These are phyloP conservation scores for Epicoccum nigrum DNA, from an alignment of 2,329 filamentous ascomycete species.

Conservation along the genomic window DNA sequence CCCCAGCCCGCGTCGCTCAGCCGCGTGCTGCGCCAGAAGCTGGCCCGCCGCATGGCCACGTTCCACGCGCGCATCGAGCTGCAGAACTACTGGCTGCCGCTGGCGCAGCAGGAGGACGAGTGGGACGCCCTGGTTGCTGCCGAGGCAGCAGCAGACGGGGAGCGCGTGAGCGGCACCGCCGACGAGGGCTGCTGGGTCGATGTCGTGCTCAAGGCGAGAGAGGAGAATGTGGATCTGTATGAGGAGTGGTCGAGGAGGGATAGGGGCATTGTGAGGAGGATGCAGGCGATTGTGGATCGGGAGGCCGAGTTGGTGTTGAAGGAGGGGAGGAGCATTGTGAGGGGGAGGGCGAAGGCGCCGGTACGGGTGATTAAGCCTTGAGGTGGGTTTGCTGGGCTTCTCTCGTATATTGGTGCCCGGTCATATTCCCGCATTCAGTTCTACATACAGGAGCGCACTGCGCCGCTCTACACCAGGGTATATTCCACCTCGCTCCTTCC, in stretches of 20 bases:
- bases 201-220: conserved; percentile 28
- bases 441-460: not conserved
- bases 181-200: conserved; percentile 40
- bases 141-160: too few species aligned
- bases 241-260: conserved; percentile 36
- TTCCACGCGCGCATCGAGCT: conserved; percentile 50
- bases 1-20: conserved; percentile 67
- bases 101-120: conserved; percentile 54
- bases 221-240: conserved; percentile 22
- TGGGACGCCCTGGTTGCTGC: conserved; percentile 54
- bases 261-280: conserved; percentile 44
- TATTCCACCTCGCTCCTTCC: conserved; percentile 7
- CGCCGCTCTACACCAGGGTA: conserved; percentile 25
- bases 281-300: conserved; percentile 56
- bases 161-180: conserved; percentile 16
- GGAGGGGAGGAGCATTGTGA: conserved; percentile 44
- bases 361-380: conserved; percentile 30
- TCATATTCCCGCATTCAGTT: too few species aligned
- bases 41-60: conserved; percentile 52
- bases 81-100: conserved; percentile 48
- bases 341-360: conserved; percentile 34
- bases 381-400: too few species aligned
- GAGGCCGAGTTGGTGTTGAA: conserved; percentile 54
- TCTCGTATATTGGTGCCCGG: too few species aligned
- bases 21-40: conserved; percentile 62